Evolutionary conservation across 148 eudicot species (phyloP).

Genomic region (Cornus florida): DNA sequence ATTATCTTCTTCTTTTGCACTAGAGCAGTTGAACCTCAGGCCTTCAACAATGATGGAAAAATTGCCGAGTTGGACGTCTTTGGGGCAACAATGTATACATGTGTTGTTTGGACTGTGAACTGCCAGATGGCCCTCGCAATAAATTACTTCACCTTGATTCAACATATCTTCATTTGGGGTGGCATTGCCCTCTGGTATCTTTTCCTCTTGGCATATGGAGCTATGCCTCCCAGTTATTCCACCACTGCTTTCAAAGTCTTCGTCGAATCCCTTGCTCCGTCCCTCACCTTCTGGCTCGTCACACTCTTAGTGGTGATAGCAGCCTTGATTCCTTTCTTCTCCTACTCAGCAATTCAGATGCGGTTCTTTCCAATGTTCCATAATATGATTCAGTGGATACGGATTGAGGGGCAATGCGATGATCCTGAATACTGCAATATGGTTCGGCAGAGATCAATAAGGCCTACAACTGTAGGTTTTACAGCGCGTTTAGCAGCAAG

Average conservation of each 20-base stretch:
- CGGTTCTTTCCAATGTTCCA: conserved; percentile 84
- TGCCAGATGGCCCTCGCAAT: conserved; percentile 77
- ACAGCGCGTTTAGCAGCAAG: conserved; percentile 60
- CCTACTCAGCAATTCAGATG: conserved; percentile 53
- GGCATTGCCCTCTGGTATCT: conserved; percentile 71
- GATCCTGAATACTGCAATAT: conserved; percentile 63
- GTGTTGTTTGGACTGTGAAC: conserved; percentile 81
- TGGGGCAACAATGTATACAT: conserved; percentile 79
- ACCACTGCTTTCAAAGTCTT: conserved; percentile 68
- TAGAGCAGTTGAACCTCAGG: conserved; percentile 43
- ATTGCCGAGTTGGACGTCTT: conserved; percentile 47
- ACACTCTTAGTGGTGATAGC: conserved; percentile 58
- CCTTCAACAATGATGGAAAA: conserved; percentile 53
- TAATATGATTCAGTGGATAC: conserved; percentile 78
- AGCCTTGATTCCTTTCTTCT: conserved; percentile 62
- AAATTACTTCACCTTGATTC: conserved; percentile 78
- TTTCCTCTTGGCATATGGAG: conserved; percentile 68
- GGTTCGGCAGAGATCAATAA: conserved; percentile 62
- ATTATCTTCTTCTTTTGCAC: conserved; percentile 72
- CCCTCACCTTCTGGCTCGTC: conserved; percentile 58
- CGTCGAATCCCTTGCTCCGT: conserved; percentile 55
- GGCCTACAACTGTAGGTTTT: conserved; percentile 60
- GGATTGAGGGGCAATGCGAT: conserved; percentile 53
- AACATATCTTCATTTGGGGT: conserved; percentile 82
- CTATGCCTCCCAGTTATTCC: conserved; percentile 43